A percentile compares a stretch with the other conserved stretches of the same genome.
Evolutionary conservation across 208 protist genomes (phyloP).

Genomic region (Leishmania aethiopica): DNA sequence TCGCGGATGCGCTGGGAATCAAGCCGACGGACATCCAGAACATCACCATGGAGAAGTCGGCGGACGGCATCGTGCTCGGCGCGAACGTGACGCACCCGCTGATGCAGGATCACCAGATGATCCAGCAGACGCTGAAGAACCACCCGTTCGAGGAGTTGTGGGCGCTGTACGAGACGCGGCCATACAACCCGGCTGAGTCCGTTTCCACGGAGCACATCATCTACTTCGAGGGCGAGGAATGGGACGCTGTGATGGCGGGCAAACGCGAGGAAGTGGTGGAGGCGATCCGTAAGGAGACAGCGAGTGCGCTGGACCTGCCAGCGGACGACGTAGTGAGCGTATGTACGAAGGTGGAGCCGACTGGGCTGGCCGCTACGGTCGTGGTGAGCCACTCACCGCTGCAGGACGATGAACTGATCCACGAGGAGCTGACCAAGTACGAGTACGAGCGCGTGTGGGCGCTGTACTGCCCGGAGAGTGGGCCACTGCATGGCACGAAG

Average conservation of each 20-base stretch:
- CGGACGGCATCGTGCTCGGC: neutral
- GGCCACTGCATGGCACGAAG: slow-evolving; percentile 23
- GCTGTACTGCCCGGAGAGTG: slow-evolving; percentile 44
- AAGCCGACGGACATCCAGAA: slow-evolving; percentile 16
- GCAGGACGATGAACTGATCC: slow-evolving; percentile 41
- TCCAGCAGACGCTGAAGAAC: slow-evolving; percentile 40
- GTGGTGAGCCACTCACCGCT: slow-evolving; percentile 40
- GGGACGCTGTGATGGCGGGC: slow-evolving; percentile 41
- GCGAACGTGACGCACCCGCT: slow-evolving; percentile 34
- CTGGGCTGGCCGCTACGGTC: slow-evolving; percentile 22
- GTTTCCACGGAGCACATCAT: slow-evolving; percentile 33
- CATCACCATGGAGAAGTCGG: slow-evolving; percentile 4
- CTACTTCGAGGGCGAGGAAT: slow-evolving; percentile 67
- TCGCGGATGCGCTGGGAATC: slow-evolving; percentile 10
- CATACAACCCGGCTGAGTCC: slow-evolving; percentile 23
- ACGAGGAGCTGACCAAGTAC: slow-evolving; percentile 47
- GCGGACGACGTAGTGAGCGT: slow-evolving; percentile 35
- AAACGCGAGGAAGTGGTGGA: slow-evolving; percentile 26
- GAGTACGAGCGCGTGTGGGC: slow-evolving; percentile 49
- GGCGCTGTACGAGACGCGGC: slow-evolving; percentile 49
- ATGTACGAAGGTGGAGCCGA: slow-evolving; percentile 13
- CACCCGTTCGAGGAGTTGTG: slow-evolving; percentile 44
- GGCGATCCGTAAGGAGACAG: slow-evolving; percentile 44
- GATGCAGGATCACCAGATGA: slow-evolving; percentile 28
- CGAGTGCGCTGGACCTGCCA: slow-evolving; percentile 34